Evolutionary conservation across 495 filamentous ascomycete species (phyloP), one percentile per base, ranked within the genome.

Genomic region (Lentithecium fluviatile): DNA sequence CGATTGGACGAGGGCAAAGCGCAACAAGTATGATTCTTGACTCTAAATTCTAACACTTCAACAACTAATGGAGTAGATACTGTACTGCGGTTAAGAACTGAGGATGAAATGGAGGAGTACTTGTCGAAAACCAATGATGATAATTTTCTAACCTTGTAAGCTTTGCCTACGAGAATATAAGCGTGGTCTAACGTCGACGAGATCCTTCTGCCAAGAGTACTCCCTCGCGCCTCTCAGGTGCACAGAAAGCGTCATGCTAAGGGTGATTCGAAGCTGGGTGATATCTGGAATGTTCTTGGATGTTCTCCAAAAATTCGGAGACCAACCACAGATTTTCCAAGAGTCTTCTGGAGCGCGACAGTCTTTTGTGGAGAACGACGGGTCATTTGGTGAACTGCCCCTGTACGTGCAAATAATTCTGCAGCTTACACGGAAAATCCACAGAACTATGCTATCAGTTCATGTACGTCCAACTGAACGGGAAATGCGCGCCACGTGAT

Each of bases 361-460:
- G 20, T 17, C 29, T 15, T 62, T 10, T 21, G 10, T 34, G 25
- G 25, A 49, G 17, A 12, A 20, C 2, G 40, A 55, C 19, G 42
- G 51, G 12, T 62, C 51, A 13, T 55, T 56, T 25, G 52, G 58
- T 62, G 45, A 26, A 52, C 10, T 23, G 23, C 25, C 29, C 38
- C 26, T 46, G 17, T 46, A 7, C 6, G 19, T 7, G 43, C 11
- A 11, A 23, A 34, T n/a, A n/a, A 6, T 17, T 24, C 21, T 13
- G 12, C 21, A 58, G 34, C 25, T 26, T 15, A 24, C 20, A 36
- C 15, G 8, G 17, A 2, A 23, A 7, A 13, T 25, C n/a, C n/a
- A n/a, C n/a, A 62, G 58, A 56, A n/a, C 17, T 62, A 6, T 47
- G 38, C 52, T 62, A 62, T 37, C 58, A 62, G 37, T 26, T 62